A percentile compares a stretch with the other conserved stretches of the same genome.
Conservation (phyloP, 805 yeast genomes). For the Hanseniaspora hatyaiensis region DNA sequence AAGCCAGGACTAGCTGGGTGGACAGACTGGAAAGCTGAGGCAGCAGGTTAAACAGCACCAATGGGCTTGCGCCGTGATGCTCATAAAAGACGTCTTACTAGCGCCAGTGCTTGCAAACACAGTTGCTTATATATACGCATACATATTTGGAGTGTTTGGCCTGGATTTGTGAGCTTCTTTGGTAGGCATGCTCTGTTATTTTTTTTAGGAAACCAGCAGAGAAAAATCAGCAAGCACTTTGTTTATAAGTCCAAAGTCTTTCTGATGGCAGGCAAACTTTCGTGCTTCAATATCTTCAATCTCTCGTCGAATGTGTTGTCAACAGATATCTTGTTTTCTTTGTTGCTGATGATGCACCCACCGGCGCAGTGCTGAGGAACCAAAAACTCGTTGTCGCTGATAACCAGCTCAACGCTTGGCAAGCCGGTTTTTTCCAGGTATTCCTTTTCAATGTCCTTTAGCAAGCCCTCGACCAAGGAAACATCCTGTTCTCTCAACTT, state of each 20-base stretch:
- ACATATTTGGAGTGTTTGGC: background rate
- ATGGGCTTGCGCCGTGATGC: too few species aligned
- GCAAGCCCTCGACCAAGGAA: slow-evolving; percentile 32
- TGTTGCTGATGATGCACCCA: slow-evolving; percentile 65
- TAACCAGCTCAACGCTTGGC: slow-evolving; percentile 38
- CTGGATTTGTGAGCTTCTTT: background rate
- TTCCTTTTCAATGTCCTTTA: slow-evolving; percentile 47
- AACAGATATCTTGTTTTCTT: slow-evolving; percentile 72
- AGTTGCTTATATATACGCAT: background rate
- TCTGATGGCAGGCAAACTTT: slow-evolving; percentile 85
- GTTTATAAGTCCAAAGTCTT: slow-evolving; percentile 27
- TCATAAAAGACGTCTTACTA: too few species aligned
- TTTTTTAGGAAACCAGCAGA: too few species aligned
- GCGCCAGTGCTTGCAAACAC: too few species aligned
- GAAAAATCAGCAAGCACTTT: too few species aligned
- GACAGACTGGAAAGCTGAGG: too few species aligned
- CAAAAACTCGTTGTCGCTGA: slow-evolving; percentile 51
- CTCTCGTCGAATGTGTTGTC: slow-evolving; percentile 93
- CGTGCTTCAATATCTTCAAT: slow-evolving; percentile 66
- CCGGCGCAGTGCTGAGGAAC: slow-evolving; percentile 54
- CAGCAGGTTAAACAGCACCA: too few species aligned
- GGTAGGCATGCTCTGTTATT: too few species aligned
- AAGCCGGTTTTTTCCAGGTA: slow-evolving; percentile 54
- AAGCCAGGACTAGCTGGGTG: too few species aligned
- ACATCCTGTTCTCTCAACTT: slow-evolving; percentile 38